phyloP scores from a whole-genome alignment of 1,139 yeast genomes.

The Geotrichum cucujoidarum region DNA sequence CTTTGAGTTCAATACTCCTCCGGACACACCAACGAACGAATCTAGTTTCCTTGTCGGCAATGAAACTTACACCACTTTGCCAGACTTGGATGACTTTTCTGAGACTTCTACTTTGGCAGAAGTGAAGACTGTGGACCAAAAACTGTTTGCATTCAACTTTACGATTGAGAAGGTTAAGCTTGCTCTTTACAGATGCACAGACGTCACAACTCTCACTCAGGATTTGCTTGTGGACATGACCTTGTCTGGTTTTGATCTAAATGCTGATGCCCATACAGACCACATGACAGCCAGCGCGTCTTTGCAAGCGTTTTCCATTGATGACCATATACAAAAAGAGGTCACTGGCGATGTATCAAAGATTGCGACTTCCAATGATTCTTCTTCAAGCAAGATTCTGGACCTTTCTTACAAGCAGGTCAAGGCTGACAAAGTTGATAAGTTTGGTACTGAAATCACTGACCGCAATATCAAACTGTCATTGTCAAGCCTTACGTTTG shows the following conservation, averaged over 20 bases:
- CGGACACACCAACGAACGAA: neutral
- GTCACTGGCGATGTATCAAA: conserved; percentile 62
- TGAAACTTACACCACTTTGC: conserved; percentile 19
- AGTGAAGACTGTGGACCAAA: conserved; percentile 34
- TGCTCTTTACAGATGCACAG: conserved; percentile 61
- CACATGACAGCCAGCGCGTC: conserved; percentile 62
- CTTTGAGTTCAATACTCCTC: conserved; percentile 36
- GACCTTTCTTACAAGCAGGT: conserved; percentile 49
- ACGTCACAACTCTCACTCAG: conserved; percentile 55
- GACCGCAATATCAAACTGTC: conserved; percentile 71
- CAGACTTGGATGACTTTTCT: conserved; percentile 27
- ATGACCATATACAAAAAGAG: conserved; percentile 67
- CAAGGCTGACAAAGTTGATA: conserved; percentile 21
- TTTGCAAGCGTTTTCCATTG: conserved; percentile 60
- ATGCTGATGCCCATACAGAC: conserved; percentile 51
- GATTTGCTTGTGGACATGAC: conserved; percentile 67
- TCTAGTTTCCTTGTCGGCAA: neutral
- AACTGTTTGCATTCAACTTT: conserved; percentile 65
- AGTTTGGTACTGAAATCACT: conserved; percentile 39
- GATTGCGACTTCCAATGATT: conserved; percentile 55
- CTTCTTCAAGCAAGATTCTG: conserved; percentile 47
- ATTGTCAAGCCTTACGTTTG: conserved; percentile 73
- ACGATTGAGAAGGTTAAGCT: conserved; percentile 58
- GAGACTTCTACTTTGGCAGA: conserved; percentile 3
- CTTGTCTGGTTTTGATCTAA: conserved; percentile 58